Evolutionary conservation across 371 early-diverging fungal genomes (phyloP).

Genomic region (Mucor piriformis): DNA sequence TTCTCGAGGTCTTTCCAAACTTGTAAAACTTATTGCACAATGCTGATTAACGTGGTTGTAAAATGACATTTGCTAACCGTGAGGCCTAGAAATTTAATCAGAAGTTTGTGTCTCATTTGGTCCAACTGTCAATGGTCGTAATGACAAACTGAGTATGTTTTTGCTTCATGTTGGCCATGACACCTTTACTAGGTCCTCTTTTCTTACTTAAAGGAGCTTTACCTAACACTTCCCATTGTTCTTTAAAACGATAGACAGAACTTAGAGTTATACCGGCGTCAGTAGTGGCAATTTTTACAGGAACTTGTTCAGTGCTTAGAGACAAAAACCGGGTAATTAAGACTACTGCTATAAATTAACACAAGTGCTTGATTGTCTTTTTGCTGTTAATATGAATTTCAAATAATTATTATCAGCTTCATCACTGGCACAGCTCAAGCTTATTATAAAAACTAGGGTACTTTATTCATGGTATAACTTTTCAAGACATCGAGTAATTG

Average conservation of each 20-base stretch:
- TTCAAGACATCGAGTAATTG: no score
- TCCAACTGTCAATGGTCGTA: constrained; percentile 38
- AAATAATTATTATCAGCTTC: no score
- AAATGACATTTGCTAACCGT: not conserved
- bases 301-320: constrained; percentile 4
- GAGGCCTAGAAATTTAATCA: not conserved
- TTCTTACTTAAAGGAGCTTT: constrained; percentile 4
- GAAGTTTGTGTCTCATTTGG: constrained; percentile 52
- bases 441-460: no score
- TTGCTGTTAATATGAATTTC: no score
- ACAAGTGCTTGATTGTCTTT: no score
- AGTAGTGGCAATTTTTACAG: constrained; percentile 6
- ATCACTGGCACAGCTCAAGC: no score
- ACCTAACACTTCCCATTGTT: constrained; percentile 8
- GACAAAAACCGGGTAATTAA: not conserved
- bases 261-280: constrained; percentile 6
- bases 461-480: no score
- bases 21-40: no score
- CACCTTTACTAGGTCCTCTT: constrained; percentile 9
- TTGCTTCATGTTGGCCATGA: not conserved
- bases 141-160: constrained; percentile 2
- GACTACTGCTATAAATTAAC: no score
- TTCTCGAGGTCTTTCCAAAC: not conserved
- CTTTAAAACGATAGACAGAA: constrained; percentile 11
- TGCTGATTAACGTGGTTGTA: constrained; percentile 1